These are phyloP conservation scores for Rhodotorula taiwanensis DNA, from an alignment of 768 basidiomycete species.

Conservation along the genomic window DNA sequence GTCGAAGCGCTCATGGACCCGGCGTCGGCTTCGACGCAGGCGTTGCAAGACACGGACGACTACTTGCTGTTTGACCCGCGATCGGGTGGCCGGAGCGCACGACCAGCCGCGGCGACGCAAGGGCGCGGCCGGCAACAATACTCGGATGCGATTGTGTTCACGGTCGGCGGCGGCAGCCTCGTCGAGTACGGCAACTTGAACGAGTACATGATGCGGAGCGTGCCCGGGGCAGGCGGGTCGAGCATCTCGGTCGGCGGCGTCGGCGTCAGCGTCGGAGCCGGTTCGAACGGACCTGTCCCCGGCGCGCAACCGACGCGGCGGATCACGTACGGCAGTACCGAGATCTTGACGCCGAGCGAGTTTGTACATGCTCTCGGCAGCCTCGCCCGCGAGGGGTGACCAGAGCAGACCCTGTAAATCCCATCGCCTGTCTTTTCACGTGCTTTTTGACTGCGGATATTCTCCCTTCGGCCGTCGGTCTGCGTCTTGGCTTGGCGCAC, in stretches of 20 bases:
- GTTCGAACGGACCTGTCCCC: background rate
- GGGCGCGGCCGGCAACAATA: constrained; percentile 62
- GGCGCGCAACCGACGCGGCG: constrained; percentile 55
- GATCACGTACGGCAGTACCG: constrained; percentile 91
- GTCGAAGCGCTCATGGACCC: constrained; percentile 98
- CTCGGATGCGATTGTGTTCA: constrained; percentile 78
- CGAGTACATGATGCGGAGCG: constrained; percentile 65
- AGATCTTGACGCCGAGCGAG: constrained; percentile 80
- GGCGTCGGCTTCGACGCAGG: constrained; percentile 83
- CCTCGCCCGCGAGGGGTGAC: constrained; percentile 32
- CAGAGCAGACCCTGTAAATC: too few species aligned
- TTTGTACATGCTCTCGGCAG: constrained; percentile 67
- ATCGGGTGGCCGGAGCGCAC: constrained; percentile 52
- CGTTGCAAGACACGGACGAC: constrained; percentile 91
- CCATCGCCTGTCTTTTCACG: background rate
- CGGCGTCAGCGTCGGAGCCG: background rate
- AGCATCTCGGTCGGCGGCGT: constrained; percentile 7
- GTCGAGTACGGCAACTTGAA: constrained; percentile 95
- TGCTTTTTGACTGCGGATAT: background rate
- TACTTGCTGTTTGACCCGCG: constrained; percentile 90
- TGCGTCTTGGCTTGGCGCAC: background rate
- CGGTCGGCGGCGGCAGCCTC: constrained; percentile 94
- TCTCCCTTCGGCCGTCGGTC: background rate
- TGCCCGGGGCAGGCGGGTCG: constrained; percentile 37
- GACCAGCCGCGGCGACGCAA: constrained; percentile 47